Evolutionary conservation across 306 rosid species (phyloP).

Genomic region (Calophaca sinica): DNA sequence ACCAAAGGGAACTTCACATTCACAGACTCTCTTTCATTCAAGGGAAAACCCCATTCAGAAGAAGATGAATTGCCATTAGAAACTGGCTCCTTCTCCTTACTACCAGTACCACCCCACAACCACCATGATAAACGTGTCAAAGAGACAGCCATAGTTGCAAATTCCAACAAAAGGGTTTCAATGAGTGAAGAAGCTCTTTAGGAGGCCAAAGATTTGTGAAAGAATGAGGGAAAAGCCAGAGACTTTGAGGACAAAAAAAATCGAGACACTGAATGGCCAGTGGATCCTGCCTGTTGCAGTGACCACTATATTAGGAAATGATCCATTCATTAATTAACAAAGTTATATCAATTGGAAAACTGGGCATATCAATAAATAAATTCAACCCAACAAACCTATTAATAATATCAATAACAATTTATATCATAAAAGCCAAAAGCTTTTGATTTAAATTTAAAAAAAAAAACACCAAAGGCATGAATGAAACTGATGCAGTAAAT

Average conservation of each 20-base stretch:
- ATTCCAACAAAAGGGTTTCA: constrained; percentile 34
- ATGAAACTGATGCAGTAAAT: constrained; percentile 39
- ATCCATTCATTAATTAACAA: constrained; percentile 49
- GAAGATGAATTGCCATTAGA: constrained; percentile 63
- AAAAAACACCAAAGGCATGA: constrained; percentile 16
- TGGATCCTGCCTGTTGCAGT: constrained; percentile 80
- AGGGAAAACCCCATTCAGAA: constrained; percentile 61
- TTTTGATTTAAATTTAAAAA: not conserved
- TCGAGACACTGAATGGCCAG: constrained; percentile 50
- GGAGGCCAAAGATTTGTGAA: constrained; percentile 41
- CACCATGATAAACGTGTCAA: constrained; percentile 75
- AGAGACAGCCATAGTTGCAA: constrained; percentile 72
- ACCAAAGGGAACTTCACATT: constrained; percentile 66
- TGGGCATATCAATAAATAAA: constrained; percentile 19
- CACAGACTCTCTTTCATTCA: constrained; percentile 64
- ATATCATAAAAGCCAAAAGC: constrained; percentile 7
- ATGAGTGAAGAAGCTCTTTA: constrained; percentile 35
- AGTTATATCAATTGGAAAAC: constrained; percentile 15
- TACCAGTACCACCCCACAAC: constrained; percentile 69
- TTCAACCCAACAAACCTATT: constrained; percentile 49
- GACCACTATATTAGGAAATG: constrained; percentile 65
- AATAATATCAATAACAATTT: constrained; percentile 36
- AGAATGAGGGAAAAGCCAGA: constrained; percentile 41
- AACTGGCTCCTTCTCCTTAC: constrained; percentile 74
- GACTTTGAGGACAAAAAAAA: constrained; percentile 45